Conservation (phyloP, 108 stramenopile species). For the Epithemia pelagica region DNA sequence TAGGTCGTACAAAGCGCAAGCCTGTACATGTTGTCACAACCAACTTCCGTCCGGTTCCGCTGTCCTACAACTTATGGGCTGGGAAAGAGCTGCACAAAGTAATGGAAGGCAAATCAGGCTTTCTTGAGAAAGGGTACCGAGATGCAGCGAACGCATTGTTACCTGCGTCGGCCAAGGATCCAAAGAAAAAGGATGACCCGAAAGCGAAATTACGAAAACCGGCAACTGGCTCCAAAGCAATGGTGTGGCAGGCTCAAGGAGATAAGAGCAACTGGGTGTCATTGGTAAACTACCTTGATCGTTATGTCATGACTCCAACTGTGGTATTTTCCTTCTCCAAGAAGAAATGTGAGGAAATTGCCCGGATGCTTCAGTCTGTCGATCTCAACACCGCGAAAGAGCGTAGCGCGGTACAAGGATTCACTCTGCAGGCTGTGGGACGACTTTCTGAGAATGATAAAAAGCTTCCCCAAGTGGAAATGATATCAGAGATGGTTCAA, state of each 20-base stretch:
- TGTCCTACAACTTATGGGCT: constrained; percentile 87
- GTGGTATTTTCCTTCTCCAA: constrained; percentile 98
- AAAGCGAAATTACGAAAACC: constrained; percentile 17
- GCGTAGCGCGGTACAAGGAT: constrained; percentile 54
- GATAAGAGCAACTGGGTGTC: constrained; percentile 76
- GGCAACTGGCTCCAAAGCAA: constrained; percentile 40
- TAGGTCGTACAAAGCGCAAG: constrained; percentile 40
- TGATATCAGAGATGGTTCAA: constrained; percentile 77
- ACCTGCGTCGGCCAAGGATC: constrained; percentile 37
- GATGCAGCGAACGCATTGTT: constrained; percentile 67
- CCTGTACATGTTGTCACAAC: constrained; percentile 91
- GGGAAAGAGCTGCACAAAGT: constrained; percentile 77
- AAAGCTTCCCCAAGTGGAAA: constrained; percentile 86
- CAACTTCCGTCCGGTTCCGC: constrained; percentile 89
- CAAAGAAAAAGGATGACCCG: constrained; percentile 37
- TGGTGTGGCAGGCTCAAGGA: constrained; percentile 79
- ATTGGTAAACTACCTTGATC: constrained; percentile 68
- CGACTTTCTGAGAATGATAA: constrained; percentile 82
- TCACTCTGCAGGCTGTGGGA: constrained; percentile 68
- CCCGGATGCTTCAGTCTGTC: constrained; percentile 71
- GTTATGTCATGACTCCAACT: constrained; percentile 87
- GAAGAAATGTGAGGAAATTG: constrained; percentile 94
- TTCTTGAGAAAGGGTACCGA: constrained; percentile 65
- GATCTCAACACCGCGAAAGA: constrained; percentile 87
- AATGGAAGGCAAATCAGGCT: constrained; percentile 72